phyloP scores from a whole-genome alignment of 495 filamentous ascomycete genomes.

The Penicillium paradoxum region DNA sequence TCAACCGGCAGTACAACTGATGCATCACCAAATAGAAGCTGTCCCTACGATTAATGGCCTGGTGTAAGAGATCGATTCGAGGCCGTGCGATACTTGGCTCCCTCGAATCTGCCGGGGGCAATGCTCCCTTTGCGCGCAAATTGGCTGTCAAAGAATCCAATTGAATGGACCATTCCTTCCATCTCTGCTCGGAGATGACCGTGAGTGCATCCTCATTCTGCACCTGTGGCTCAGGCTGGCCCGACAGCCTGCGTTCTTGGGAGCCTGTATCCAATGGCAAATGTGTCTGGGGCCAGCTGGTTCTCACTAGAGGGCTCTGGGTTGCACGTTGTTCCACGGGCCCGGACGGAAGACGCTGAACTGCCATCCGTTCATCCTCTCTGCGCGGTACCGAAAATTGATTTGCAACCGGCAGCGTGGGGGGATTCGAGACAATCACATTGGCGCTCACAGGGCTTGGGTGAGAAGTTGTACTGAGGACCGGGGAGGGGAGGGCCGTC shows the following conservation, averaged over 20 bases:
- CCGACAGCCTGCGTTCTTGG: too few relatives aligned
- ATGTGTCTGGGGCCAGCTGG: neutral
- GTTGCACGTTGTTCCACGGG: neutral
- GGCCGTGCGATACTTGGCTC: constrained; percentile 18
- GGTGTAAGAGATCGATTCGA: constrained; percentile 49
- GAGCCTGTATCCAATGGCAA: neutral
- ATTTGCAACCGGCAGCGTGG: neutral
- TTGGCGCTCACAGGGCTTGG: constrained; percentile 9
- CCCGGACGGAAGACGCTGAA: neutral
- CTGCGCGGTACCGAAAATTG: neutral
- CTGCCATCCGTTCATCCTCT: neutral
- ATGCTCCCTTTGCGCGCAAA: neutral
- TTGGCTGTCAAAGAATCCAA: constrained; percentile 14
- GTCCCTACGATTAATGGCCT: constrained; percentile 55
- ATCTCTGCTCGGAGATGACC: neutral
- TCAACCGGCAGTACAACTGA: constrained; percentile 60
- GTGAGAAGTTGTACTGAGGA: constrained; percentile 14
- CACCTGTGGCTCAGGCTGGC: neutral
- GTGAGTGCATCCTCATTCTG: neutral
- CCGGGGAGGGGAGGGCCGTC: constrained; percentile 15
- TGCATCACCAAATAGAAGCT: constrained; percentile 62
- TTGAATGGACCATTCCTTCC: constrained; percentile 8
- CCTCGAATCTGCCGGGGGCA: neutral
- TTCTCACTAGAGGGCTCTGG: neutral
- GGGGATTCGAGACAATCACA: constrained; percentile 46